Evolutionary conservation across 441 rosid genomes (phyloP).

Genomic region (Populus hybrid): DNA sequence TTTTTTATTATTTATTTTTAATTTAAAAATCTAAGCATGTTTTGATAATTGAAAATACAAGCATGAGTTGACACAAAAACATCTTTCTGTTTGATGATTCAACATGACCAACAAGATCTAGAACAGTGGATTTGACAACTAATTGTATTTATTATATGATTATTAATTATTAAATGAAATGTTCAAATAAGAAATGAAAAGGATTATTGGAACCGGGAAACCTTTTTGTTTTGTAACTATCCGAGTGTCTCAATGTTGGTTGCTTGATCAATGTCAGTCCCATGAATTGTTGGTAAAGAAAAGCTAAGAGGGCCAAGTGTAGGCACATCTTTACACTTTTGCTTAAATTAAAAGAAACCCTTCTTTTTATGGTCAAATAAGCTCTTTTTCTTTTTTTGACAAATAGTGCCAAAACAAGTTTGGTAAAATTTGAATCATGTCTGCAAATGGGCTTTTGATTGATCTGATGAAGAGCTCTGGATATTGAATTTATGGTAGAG

Average conservation of each 20-base stretch:
- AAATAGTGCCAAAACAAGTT: neutral
- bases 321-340: neutral
- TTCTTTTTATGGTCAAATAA: neutral
- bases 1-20: neutral
- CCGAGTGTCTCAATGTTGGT: neutral
- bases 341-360: neutral
- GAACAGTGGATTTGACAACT: neutral
- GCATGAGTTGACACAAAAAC: neutral
- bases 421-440: neutral
- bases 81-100: neutral
- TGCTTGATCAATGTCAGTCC: neutral
- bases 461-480: neutral
- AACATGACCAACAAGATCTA: neutral
- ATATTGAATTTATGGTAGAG: neutral
- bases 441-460: neutral
- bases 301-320: neutral
- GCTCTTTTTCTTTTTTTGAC: neutral
- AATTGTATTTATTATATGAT: neutral
- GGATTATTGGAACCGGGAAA: neutral
- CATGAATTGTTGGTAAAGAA: neutral
- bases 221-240: neutral
- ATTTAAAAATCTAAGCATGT: neutral
- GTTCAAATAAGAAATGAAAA: neutral
- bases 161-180: neutral
- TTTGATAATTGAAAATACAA: neutral